Conservation (phyloP, 345 rosid species). For the Arabidopsis suecica region DNA sequence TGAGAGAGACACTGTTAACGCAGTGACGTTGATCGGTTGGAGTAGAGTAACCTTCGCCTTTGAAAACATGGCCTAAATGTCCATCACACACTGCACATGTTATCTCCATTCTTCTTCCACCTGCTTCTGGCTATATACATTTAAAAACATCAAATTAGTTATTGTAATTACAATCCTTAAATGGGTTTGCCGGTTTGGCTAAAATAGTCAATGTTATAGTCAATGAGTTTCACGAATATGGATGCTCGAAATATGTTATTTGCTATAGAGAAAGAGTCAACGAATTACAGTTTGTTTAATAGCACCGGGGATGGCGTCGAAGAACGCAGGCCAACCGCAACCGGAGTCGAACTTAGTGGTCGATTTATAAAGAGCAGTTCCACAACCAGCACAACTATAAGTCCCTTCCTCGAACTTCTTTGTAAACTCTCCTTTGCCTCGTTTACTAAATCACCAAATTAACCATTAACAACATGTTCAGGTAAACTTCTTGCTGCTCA, state of each 20-base stretch:
- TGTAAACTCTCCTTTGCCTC: not conserved
- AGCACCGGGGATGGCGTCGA: conserved; percentile 1
- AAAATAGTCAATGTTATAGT: no score
- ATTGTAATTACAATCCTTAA: not conserved
- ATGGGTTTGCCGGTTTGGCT: no score
- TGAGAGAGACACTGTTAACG: conserved; percentile 8
- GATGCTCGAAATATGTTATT: no score
- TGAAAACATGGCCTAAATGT: not conserved
- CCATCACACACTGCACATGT: not conserved
- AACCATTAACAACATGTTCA: not conserved
- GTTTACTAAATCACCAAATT: not conserved
- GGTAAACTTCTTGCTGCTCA: not conserved
- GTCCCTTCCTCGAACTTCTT: not conserved
- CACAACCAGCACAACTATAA: not conserved
- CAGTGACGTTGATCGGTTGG: not conserved
- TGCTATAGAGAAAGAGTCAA: not conserved
- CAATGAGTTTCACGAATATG: no score
- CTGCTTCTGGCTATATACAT: not conserved
- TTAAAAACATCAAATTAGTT: not conserved
- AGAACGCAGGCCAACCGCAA: not conserved
- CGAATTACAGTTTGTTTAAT: not conserved
- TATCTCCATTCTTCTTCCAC: not conserved
- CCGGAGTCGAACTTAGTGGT: conserved; percentile 5
- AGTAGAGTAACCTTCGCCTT: not conserved
- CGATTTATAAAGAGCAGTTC: not conserved